phyloP scores from a whole-genome alignment of 2,329 filamentous ascomycete species.

The Epichloe hybrida region DNA sequence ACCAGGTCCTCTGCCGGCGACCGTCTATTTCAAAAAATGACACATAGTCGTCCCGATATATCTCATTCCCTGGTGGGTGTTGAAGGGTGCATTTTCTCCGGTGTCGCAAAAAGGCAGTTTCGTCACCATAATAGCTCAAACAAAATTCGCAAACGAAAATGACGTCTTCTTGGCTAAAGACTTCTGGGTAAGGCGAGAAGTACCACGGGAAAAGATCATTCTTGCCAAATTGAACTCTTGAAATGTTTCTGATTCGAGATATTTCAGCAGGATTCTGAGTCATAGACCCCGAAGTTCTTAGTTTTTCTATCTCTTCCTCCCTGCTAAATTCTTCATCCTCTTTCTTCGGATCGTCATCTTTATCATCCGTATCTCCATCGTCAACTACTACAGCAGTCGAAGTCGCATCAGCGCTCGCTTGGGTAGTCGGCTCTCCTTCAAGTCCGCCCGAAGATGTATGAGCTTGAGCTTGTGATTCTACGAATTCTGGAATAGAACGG shows the following conservation, averaged over 20 bases:
- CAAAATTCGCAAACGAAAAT: conserved; percentile 98
- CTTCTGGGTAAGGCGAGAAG: conserved; percentile 90
- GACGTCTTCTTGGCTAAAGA: conserved; percentile 75
- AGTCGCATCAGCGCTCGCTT: conserved; percentile 28
- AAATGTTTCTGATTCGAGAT: conserved; percentile 87
- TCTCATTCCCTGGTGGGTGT: conserved; percentile 94
- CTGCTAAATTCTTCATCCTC: conserved; percentile 51
- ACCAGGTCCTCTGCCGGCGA: conserved; percentile 86
- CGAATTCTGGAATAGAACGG: conserved; percentile 23
- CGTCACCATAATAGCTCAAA: conserved; percentile 74
- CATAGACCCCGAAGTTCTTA: conserved; percentile 92
- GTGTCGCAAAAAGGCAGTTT: conserved; percentile 79
- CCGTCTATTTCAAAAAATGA: conserved; percentile 98
- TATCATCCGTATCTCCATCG: conserved; percentile 43
- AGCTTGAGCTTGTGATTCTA: conserved; percentile 31
- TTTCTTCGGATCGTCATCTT: conserved; percentile 29
- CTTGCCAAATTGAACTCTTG: conserved; percentile 84
- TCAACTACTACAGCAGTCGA: conserved; percentile 32
- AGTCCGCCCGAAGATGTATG: conserved; percentile 29
- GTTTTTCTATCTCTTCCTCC: conserved; percentile 90
- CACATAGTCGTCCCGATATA: conserved; percentile 86
- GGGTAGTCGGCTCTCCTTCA: conserved; percentile 32
- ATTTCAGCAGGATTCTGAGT: conserved; percentile 97
- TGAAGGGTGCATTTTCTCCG: conserved; percentile 79
- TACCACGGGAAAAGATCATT: conserved; percentile 96